Base-by-base conservation (phyloP, 2,329 filamentous ascomycete genomes). In the Nothomitra cinnamomea region DNA sequence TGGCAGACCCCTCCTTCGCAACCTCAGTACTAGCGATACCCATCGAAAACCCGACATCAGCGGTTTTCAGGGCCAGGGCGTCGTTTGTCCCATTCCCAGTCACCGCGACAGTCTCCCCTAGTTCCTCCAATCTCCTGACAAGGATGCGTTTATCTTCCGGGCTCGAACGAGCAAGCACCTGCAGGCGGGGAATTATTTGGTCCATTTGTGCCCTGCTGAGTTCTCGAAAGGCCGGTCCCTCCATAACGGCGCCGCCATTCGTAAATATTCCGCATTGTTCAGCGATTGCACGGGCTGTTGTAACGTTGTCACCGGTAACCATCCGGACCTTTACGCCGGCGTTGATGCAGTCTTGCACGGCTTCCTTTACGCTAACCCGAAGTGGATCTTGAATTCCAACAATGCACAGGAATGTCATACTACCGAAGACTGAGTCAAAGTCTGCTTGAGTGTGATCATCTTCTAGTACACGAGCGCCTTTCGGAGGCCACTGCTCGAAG, bases 401-500 rank as follows among this genome's bases (percentile, higher is more conserved):
- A 41, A 86, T 71, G 17, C 80, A 79, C 58, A 87, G 68, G 69
- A 87, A 85, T 3, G 76, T 80, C 78, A 90, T 86, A 53, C 85
- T 73, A 52, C 75, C 73, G 65, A 87, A 84, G 1, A 89, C 65
- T 55, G 80, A 77, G 15, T 81, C 76, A 56, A 89, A 84, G 3
- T 80, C 70, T 17, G 78, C 80, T 55, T 82, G 75, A 21, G 73
- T 74, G 6, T 70, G 64, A 59, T 85, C 79, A 56, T 83, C 80
- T 57, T 82, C 77, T 32, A 73, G 65, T 28, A 67, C 73, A 42
- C 70, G 77, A 15, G 75, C 77, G 49, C 76, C 74, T 56, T 72
- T 76, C 3, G 87, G 87, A 24, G 89, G 88, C 88, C 88, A 85
- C 53, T 78, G 76, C 22, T 85, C 78, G 59, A 92, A 94, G 60